A percentile compares a stretch with the other conserved stretches of the same genome.
phyloP scores from a whole-genome alignment of 768 basidiomycete species.

The Pleurotus giganteus region DNA sequence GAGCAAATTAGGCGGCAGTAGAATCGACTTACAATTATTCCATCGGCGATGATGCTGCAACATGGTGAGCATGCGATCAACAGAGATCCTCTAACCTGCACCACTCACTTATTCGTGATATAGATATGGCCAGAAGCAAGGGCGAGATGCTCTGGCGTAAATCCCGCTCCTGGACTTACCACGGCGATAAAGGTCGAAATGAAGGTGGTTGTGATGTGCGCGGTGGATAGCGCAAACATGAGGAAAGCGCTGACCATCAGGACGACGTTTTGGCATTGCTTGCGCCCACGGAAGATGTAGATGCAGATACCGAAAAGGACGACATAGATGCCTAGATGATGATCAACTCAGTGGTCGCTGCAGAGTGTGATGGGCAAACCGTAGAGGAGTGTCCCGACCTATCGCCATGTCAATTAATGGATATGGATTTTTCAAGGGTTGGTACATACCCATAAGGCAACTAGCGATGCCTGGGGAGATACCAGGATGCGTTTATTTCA shows the following conservation, averaged over 20 bases:
- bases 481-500: too few species aligned
- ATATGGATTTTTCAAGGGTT: background rate
- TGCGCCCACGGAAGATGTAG: slow-evolving; percentile 4
- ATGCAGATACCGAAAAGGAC: slow-evolving; percentile 3
- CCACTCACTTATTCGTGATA: slow-evolving; percentile 1
- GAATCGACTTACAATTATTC: background rate
- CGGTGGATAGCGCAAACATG: slow-evolving; percentile 4
- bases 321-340: slow-evolving; percentile 1
- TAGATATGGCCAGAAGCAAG: background rate
- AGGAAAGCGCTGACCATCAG: background rate
- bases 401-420: background rate
- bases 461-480: background rate
- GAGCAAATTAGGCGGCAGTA: background rate
- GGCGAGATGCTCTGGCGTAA: background rate
- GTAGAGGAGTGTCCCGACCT: slow-evolving; percentile 6
- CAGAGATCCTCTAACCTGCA: background rate
- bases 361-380: background rate
- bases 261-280: slow-evolving; percentile 4
- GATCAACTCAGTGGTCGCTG: background rate
- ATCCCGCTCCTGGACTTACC: background rate
- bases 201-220: background rate
- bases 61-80: background rate
- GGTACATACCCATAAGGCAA: slow-evolving; percentile 1
- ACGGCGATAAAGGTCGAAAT: background rate
- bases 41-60: slow-evolving; percentile 1